phyloP scores from a whole-genome alignment of 805 yeast species.

The Pichia californica region DNA sequence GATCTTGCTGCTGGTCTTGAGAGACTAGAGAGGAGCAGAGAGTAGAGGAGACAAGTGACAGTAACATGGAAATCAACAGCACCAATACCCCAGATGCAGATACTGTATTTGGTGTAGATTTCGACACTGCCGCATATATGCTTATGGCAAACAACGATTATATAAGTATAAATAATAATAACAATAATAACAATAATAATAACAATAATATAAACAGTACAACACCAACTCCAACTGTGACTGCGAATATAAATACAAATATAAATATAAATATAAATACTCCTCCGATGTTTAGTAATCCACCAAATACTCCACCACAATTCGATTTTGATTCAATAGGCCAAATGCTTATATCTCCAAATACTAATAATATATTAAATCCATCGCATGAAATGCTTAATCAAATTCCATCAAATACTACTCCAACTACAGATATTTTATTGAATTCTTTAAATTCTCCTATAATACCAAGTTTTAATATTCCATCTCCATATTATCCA shows the following conservation, averaged over 20 bases:
- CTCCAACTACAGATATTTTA: neutral
- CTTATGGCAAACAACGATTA: slow-evolving; percentile 20
- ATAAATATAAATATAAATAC: neutral
- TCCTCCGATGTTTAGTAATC: neutral
- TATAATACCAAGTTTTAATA: too few relatives aligned
- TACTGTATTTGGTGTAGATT: slow-evolving; percentile 23
- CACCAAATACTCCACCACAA: neutral
- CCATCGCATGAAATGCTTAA: too few relatives aligned
- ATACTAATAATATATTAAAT: neutral
- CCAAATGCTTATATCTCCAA: slow-evolving; percentile 9
- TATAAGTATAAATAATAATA: neutral
- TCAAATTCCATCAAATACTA: too few relatives aligned
- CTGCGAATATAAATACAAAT: neutral
- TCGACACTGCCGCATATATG: slow-evolving; percentile 33
- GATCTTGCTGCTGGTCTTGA: too few relatives aligned
- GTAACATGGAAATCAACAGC: slow-evolving; percentile 1
- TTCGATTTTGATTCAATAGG: slow-evolving; percentile 11
- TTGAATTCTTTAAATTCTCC: too few relatives aligned
- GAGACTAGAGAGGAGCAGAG: too few relatives aligned
- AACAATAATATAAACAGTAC: neutral
- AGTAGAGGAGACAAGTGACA: too few relatives aligned
- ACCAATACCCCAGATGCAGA: neutral
- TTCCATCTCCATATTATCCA: neutral
- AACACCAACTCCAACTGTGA: neutral
- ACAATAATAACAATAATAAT: neutral